Conservation (phyloP, 2,329 filamentous ascomycete genomes). For the Hypoxylon sp. region DNA sequence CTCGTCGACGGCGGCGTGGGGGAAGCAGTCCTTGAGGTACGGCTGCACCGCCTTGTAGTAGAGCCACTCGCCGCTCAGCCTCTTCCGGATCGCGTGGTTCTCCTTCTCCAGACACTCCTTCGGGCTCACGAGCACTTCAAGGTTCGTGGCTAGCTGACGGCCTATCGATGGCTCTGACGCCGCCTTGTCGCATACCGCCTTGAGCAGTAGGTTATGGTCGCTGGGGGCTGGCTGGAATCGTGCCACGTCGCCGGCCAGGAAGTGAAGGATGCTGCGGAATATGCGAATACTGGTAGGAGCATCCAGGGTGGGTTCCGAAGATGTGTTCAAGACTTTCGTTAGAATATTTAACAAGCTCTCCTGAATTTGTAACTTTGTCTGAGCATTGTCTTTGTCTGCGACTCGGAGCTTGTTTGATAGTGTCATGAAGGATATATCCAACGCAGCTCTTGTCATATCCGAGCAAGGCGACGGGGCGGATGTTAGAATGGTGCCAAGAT, state of each 20-base stretch:
- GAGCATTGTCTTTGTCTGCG: slow-evolving; percentile 9
- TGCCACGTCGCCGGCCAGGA: slow-evolving; percentile 44
- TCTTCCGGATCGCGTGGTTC: slow-evolving; percentile 41
- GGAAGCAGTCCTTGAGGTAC: slow-evolving; percentile 52
- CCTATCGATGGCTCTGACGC: slow-evolving; percentile 34
- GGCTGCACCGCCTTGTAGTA: slow-evolving; percentile 45
- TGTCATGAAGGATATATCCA: slow-evolving; percentile 40
- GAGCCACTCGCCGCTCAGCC: slow-evolving; percentile 41
- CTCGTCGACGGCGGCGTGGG: slow-evolving; percentile 37
- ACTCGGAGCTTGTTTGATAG: slow-evolving; percentile 42
- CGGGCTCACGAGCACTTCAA: slow-evolving; percentile 41
- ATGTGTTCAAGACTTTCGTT: slow-evolving; percentile 1
- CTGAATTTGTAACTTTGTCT: slow-evolving; percentile 29
- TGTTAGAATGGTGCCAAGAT: slow-evolving; percentile 30
- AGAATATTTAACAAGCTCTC: slow-evolving; percentile 17
- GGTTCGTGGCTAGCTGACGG: slow-evolving; percentile 38
- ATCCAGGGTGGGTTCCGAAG: background rate
- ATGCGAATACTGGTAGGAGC: slow-evolving; percentile 21
- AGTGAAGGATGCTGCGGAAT: slow-evolving; percentile 43
- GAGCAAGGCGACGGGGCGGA: slow-evolving; percentile 23
- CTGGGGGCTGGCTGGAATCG: slow-evolving; percentile 31
- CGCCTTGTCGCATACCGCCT: slow-evolving; percentile 26
- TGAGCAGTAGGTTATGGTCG: slow-evolving; percentile 37
- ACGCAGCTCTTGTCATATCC: slow-evolving; percentile 35
- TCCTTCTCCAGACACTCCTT: slow-evolving; percentile 40